Percentiles rank a stretch among this genome's conserved stretches.
Evolutionary conservation across 1,139 yeast genomes (phyloP).

Genomic region (Candida sp.): DNA sequence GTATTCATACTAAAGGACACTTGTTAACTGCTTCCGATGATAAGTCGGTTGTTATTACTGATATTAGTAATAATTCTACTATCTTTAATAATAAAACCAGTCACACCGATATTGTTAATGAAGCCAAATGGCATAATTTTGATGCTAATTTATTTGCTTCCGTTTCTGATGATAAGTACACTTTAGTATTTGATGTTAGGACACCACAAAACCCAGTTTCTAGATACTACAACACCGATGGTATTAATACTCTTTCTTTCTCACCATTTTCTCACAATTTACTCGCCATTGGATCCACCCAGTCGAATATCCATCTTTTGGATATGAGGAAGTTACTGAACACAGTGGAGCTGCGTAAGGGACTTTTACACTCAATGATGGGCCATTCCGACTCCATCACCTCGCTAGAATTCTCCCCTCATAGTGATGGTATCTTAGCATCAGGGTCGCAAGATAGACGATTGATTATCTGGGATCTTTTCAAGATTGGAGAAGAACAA

Average conservation of each 20-base stretch:
- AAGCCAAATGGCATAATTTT: constrained; percentile 65
- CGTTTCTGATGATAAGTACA: constrained; percentile 63
- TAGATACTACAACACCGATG: constrained; percentile 29
- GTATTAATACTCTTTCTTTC: constrained; percentile 62
- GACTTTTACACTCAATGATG: constrained; percentile 63
- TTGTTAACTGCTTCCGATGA: constrained; percentile 67
- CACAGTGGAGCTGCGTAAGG: constrained; percentile 15
- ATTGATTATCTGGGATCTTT: constrained; percentile 70
- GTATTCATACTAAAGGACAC: constrained; percentile 40
- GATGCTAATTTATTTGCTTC: constrained; percentile 55
- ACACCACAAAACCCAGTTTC: constrained; percentile 19
- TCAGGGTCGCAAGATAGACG: constrained; percentile 73
- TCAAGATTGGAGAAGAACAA: constrained; percentile 74
- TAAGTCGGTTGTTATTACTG: constrained; percentile 45
- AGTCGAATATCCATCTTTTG: constrained; percentile 59
- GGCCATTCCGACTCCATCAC: constrained; percentile 75
- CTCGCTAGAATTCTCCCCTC: constrained; percentile 68
- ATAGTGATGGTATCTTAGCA: constrained; percentile 67
- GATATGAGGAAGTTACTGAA: constrained; percentile 50
- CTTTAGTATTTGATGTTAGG: constrained; percentile 44
- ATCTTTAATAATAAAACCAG: constrained; percentile 5
- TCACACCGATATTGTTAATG: constrained; percentile 65
- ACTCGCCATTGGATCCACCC: constrained; percentile 66
- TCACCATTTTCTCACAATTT: constrained; percentile 59
- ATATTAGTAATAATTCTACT: constrained; percentile 7